phyloP scores from a whole-genome alignment of 1,284 basidiomycete genomes.

The Sanguinoderma infundibulare region DNA sequence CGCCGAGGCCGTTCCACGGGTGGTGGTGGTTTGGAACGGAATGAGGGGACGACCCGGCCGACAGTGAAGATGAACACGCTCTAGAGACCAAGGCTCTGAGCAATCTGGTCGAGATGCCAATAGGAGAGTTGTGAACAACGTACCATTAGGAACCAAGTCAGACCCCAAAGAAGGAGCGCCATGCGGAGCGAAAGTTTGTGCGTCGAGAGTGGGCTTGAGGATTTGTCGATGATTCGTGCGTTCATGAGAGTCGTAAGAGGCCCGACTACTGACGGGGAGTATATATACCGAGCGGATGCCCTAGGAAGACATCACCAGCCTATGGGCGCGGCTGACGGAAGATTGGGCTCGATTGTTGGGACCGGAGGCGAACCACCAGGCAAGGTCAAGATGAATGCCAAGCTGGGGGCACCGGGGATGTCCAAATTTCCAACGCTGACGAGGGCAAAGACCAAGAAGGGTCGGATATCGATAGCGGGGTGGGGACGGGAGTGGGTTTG shows the following conservation, averaged over 20 bases:
- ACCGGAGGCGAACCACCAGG: background rate
- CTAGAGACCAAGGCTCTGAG: background rate
- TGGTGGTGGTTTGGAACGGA: slow-evolving; percentile 13
- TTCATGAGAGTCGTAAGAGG: slow-evolving; percentile 11
- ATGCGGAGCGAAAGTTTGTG: background rate
- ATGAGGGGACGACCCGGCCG: slow-evolving; percentile 13
- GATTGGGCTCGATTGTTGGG: background rate
- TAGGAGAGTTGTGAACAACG: background rate
- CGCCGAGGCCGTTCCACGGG: background rate
- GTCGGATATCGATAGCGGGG: background rate
- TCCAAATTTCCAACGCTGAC: background rate
- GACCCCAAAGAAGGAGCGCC: slow-evolving; percentile 7
- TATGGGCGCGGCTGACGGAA: slow-evolving; percentile 5
- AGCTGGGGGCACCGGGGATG: background rate
- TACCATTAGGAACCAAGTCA: slow-evolving; percentile 10
- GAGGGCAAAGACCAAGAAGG: background rate
- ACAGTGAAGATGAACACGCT: slow-evolving; percentile 18
- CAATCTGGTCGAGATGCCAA: background rate
- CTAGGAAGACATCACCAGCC: slow-evolving; percentile 10
- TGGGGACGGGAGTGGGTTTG: background rate
- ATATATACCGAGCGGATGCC: slow-evolving; percentile 4
- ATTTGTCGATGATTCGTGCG: background rate
- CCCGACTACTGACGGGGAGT: background rate
- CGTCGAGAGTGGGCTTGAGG: background rate
- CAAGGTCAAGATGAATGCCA: slow-evolving; percentile 1